Percentiles rank a stretch among this genome's conserved stretches.
These are phyloP conservation scores for Malus sylvestris DNA, from an alignment of 306 rosid genomes.

Conservation along the genomic window DNA sequence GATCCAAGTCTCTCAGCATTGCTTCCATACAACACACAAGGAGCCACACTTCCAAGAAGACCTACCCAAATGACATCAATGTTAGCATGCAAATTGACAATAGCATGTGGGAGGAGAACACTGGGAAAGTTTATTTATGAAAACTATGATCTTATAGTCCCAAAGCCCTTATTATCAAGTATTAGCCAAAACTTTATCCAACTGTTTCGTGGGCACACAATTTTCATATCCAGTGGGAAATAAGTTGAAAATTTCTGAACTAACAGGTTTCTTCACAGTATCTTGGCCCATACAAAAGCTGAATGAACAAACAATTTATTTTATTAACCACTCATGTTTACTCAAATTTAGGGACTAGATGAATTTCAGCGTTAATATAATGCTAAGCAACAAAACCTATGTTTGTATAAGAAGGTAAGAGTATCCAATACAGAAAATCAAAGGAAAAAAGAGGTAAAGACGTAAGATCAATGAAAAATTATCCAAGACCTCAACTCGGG, in stretches of 20 bases:
- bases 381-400: background rate
- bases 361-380: background rate
- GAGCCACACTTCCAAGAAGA: conserved; percentile 91
- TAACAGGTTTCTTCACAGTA: background rate
- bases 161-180: background rate
- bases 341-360: background rate
- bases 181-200: background rate
- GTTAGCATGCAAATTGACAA: background rate
- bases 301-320: background rate
- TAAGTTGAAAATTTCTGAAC: background rate
- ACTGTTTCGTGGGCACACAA: background rate
- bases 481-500: background rate
- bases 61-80: conserved; percentile 36
- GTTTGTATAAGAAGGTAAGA: background rate
- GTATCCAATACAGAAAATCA: background rate
- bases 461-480: background rate
- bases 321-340: background rate
- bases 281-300: background rate
- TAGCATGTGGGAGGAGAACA: background rate
- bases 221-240: background rate
- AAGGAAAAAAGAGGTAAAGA: background rate
- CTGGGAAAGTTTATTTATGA: background rate
- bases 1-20: conserved; percentile 80
- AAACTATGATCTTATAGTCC: background rate
- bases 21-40: conserved; percentile 90